A percentile compares a stretch with the other conserved stretches of the same genome.
phyloP scores from a whole-genome alignment of 768 basidiomycete genomes.

The Boletus sp. region DNA sequence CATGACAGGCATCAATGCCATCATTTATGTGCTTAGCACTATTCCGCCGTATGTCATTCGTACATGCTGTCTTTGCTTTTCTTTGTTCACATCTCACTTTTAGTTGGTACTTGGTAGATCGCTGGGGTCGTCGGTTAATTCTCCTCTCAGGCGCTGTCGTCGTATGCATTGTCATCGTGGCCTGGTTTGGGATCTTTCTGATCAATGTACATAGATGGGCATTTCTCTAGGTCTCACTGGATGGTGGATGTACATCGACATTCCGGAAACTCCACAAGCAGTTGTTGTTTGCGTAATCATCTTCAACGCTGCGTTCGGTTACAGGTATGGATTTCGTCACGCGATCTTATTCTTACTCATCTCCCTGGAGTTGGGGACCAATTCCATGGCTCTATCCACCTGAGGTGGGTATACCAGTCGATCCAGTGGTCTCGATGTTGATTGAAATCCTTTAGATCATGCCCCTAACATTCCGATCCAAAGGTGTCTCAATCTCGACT shows the following conservation, averaged over 20 bases:
- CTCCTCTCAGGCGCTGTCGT: slow-evolving; percentile 81
- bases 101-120: slow-evolving; percentile 93
- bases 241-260: slow-evolving; percentile 92
- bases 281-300: slow-evolving; percentile 88
- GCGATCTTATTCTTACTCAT: neutral
- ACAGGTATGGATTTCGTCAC: slow-evolving; percentile 45
- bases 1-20: slow-evolving; percentile 92
- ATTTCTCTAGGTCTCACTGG: slow-evolving; percentile 75
- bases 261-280: slow-evolving; percentile 77
- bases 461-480: slow-evolving; percentile 84
- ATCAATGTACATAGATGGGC: slow-evolving; percentile 59
- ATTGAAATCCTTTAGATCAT: slow-evolving; percentile 59
- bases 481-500: slow-evolving; percentile 93
- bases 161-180: slow-evolving; percentile 40
- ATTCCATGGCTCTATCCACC: slow-evolving; percentile 86
- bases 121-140: slow-evolving; percentile 85
- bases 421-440: neutral
- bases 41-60: slow-evolving; percentile 69
- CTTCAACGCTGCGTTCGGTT: slow-evolving; percentile 93
- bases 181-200: slow-evolving; percentile 1
- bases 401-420: slow-evolving; percentile 47
- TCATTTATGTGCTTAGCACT: slow-evolving; percentile 76
- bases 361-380: slow-evolving; percentile 64
- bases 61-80: neutral
- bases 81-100: slow-evolving; percentile 8